Evolutionary conservation across 495 filamentous ascomycete genomes (phyloP).

Genomic region (Emericellopsis terricola): DNA sequence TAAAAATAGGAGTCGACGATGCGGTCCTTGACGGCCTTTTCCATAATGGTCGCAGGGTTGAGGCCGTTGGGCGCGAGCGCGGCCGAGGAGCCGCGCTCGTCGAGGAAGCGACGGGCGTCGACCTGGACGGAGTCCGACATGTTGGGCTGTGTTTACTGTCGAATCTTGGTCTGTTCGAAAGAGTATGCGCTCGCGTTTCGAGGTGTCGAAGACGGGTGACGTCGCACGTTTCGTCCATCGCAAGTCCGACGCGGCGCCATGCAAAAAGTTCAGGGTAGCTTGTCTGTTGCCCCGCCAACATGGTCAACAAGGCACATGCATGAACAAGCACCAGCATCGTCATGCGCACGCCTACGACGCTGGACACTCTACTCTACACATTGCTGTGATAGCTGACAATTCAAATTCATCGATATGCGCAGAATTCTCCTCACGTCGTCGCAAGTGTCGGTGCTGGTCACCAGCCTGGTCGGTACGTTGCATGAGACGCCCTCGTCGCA

Average conservation of each 20-base stretch:
- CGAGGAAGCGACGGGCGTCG: slow-evolving; percentile 58
- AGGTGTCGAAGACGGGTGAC: slow-evolving; percentile 8
- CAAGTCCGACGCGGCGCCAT: no score
- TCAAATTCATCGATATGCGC: no score
- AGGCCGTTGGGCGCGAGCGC: slow-evolving; percentile 45
- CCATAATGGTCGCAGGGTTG: slow-evolving; percentile 78
- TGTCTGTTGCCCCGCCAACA: slow-evolving; percentile 12
- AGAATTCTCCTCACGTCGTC: slow-evolving; percentile 32
- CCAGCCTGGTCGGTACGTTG: slow-evolving; percentile 27
- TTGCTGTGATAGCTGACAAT: no score
- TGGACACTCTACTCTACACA: no score
- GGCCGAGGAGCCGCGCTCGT: slow-evolving; percentile 44
- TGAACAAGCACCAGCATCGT: neutral
- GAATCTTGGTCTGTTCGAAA: slow-evolving; percentile 1
- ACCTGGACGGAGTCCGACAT: slow-evolving; percentile 39
- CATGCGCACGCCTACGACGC: no score
- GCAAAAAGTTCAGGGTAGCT: no score
- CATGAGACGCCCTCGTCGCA: no score
- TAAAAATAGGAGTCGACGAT: slow-evolving; percentile 92
- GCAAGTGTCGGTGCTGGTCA: slow-evolving; percentile 32
- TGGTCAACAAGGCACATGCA: slow-evolving; percentile 1
- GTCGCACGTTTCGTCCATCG: no score
- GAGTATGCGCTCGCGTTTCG: neutral
- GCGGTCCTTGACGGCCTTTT: slow-evolving; percentile 83
- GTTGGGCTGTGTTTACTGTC: neutral